Conservation (phyloP, 2,329 filamentous ascomycete species). For the Talaromyces sp. region DNA sequence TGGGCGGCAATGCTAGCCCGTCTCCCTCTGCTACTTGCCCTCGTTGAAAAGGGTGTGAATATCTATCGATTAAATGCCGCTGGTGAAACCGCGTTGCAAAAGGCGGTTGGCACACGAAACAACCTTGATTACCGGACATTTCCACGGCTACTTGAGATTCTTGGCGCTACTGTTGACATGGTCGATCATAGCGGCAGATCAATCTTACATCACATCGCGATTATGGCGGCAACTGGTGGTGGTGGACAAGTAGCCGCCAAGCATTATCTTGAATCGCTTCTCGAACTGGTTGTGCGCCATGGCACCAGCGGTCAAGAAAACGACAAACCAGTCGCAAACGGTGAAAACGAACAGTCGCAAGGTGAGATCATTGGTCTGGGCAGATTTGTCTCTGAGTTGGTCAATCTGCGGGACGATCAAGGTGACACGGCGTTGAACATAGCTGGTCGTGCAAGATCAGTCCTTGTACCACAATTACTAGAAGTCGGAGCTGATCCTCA, state of each 20-base stretch:
- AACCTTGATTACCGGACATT: conserved; percentile 90
- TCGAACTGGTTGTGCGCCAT: conserved; percentile 92
- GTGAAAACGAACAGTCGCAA: conserved; percentile 46
- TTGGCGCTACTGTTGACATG: conserved; percentile 86
- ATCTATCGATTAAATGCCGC: conserved; percentile 83
- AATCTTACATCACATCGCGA: conserved; percentile 91
- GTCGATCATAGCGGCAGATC: conserved; percentile 86
- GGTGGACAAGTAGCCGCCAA: conserved; percentile 79
- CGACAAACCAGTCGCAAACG: conserved; percentile 30
- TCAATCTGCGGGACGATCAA: conserved; percentile 89
- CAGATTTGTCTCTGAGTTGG: conserved; percentile 93
- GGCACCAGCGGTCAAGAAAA: conserved; percentile 38
- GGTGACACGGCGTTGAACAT: conserved; percentile 95
- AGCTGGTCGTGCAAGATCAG: conserved; percentile 89
- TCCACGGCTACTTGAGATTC: conserved; percentile 80
- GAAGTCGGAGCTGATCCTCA: conserved; percentile 94
- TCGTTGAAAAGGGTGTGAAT: conserved; percentile 81
- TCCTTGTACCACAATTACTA: conserved; percentile 92
- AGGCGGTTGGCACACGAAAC: conserved; percentile 89
- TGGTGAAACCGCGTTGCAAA: conserved; percentile 89
- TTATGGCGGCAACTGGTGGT: conserved; percentile 93
- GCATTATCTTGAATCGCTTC: conserved; percentile 89
- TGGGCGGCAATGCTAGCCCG: conserved; percentile 94
- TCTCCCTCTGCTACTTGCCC: conserved; percentile 72
- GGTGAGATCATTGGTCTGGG: conserved; percentile 76